phyloP scores from a whole-genome alignment of 2,329 filamentous ascomycete genomes.

The Immersiporthe knoxdaviesiana region DNA sequence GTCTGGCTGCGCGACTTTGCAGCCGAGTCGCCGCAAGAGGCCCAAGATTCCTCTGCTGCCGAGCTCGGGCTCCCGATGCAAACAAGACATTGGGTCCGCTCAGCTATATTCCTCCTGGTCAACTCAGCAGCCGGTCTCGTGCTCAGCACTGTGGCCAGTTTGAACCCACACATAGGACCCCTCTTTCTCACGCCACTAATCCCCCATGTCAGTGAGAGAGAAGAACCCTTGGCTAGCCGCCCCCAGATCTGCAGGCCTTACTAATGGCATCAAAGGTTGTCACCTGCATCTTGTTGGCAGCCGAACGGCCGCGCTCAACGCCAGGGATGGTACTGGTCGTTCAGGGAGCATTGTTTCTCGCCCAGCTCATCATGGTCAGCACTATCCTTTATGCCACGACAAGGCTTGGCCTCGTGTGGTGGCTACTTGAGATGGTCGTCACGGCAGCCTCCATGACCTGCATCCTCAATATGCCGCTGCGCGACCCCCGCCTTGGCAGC shows the following conservation, averaged over 20 bases:
- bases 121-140: constrained; percentile 19
- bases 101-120: constrained; percentile 16
- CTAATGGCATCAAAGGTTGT: constrained; percentile 18
- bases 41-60: constrained; percentile 14
- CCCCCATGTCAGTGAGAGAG: constrained; percentile 25
- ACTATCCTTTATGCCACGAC: constrained; percentile 40
- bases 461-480: constrained; percentile 71
- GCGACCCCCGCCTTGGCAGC: constrained; percentile 58
- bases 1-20: constrained; percentile 42
- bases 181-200: constrained; percentile 27
- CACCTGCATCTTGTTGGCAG: constrained; percentile 19
- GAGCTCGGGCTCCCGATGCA: constrained; percentile 13
- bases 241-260: neutral
- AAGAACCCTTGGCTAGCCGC: neutral
- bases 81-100: constrained; percentile 12
- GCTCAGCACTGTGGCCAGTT: constrained; percentile 20
- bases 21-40: constrained; percentile 32
- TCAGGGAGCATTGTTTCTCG: constrained; percentile 40
- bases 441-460: constrained; percentile 52
- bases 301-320: constrained; percentile 41
- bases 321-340: constrained; percentile 79
- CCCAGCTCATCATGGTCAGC: constrained; percentile 38
- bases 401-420: constrained; percentile 32
- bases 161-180: constrained; percentile 19
- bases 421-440: constrained; percentile 41